Conservation (phyloP, 345 rosid species). For the Noccaea bulbosa region DNA sequence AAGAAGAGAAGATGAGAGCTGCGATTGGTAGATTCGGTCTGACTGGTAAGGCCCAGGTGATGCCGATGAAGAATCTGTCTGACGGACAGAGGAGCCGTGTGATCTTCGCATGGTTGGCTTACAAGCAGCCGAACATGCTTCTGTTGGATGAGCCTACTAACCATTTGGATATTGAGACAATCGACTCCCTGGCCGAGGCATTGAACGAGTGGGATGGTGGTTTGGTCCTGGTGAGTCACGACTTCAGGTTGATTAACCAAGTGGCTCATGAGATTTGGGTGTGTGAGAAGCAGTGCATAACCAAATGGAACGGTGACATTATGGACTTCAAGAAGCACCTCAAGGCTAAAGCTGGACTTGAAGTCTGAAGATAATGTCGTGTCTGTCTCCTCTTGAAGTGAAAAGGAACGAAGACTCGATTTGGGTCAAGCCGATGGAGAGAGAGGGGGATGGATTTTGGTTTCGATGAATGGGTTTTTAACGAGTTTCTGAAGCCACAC, state of each 20-base stretch:
- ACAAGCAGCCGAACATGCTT: constrained; percentile 90
- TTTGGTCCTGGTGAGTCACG: constrained; percentile 84
- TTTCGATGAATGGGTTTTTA: constrained; percentile 25
- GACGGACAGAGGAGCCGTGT: constrained; percentile 98
- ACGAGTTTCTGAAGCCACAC: constrained; percentile 37
- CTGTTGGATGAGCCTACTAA: constrained; percentile 96
- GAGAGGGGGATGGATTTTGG: constrained; percentile 10
- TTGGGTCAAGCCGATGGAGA: constrained; percentile 31
- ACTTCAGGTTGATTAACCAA: constrained; percentile 88
- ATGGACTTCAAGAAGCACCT: constrained; percentile 86
- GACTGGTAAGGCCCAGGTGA: constrained; percentile 94
- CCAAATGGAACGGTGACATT: constrained; percentile 82
- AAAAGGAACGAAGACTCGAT: not conserved
- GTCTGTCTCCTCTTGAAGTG: constrained; percentile 22
- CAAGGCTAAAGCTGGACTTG: constrained; percentile 71
- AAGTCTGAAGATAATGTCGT: constrained; percentile 25
- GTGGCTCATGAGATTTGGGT: constrained; percentile 92
- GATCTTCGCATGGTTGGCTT: constrained; percentile 96
- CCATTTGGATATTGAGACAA: constrained; percentile 97
- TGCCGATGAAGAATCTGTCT: constrained; percentile 97
- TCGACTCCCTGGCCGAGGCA: constrained; percentile 88
- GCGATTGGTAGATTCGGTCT: constrained; percentile 88
- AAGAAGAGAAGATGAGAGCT: constrained; percentile 97
- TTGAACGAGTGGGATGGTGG: constrained; percentile 92
- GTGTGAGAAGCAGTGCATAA: constrained; percentile 70